A percentile compares a stretch with the other conserved stretches of the same genome.
phyloP scores from a whole-genome alignment of 2,329 filamentous ascomycete genomes.

The Phoma sp. region DNA sequence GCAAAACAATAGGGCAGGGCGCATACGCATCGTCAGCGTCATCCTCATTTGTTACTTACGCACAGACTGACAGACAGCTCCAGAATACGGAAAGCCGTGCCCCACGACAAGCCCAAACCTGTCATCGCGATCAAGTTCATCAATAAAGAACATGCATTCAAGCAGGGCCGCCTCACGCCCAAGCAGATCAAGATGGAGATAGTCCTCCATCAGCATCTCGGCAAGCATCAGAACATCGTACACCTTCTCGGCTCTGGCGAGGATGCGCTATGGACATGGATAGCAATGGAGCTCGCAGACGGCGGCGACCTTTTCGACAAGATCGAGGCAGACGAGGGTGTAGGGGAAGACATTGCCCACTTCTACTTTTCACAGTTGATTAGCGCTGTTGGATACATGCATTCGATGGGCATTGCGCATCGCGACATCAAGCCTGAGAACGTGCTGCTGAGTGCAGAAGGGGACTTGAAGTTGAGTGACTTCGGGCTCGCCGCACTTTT shows the following conservation, averaged over 20 bases:
- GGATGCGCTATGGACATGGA: slow-evolving; percentile 90
- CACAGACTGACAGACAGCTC: slow-evolving; percentile 7
- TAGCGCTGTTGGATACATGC: slow-evolving; percentile 90
- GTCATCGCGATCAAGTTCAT: slow-evolving; percentile 98
- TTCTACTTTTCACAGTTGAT: slow-evolving; percentile 95
- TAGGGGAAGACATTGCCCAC: slow-evolving; percentile 93
- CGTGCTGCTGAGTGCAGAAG: slow-evolving; percentile 82
- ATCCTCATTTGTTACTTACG: not conserved
- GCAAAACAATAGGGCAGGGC: slow-evolving; percentile 93
- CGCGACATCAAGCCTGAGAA: slow-evolving; percentile 82
- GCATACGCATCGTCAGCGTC: slow-evolving; percentile 88
- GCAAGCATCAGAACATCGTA: slow-evolving; percentile 91
- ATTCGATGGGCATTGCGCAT: slow-evolving; percentile 93
- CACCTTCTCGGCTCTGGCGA: slow-evolving; percentile 89
- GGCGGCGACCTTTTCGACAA: slow-evolving; percentile 98
- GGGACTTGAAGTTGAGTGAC: slow-evolving; percentile 91
- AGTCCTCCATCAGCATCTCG: slow-evolving; percentile 85
- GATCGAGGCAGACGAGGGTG: slow-evolving; percentile 95
- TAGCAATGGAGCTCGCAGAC: slow-evolving; percentile 96
- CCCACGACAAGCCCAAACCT: slow-evolving; percentile 70
- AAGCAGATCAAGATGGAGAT: slow-evolving; percentile 95
- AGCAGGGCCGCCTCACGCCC: slow-evolving; percentile 83
- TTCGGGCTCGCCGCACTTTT: slow-evolving; percentile 97
- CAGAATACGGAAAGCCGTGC: slow-evolving; percentile 89
- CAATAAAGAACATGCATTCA: slow-evolving; percentile 92